A percentile compares a stretch with the other conserved stretches of the same genome.
Evolutionary conservation across 2,329 filamentous ascomycete species (phyloP).

Genomic region (Alternaria arborescens): DNA sequence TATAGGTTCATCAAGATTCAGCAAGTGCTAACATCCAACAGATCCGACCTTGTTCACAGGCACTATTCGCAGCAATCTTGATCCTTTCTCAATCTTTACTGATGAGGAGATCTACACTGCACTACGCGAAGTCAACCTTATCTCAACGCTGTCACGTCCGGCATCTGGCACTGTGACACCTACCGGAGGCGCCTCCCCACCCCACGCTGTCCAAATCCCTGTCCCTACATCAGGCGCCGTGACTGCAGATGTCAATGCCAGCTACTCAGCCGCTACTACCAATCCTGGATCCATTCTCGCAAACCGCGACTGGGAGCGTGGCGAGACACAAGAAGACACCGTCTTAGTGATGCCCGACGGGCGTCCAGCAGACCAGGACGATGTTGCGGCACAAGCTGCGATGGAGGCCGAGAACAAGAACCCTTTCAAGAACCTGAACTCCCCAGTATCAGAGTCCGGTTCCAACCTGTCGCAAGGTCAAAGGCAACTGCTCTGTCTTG

Average conservation of each 20-base stretch:
- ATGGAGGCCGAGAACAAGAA: slow-evolving; percentile 82
- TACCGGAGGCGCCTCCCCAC: slow-evolving; percentile 27
- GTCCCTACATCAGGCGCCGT: slow-evolving; percentile 40
- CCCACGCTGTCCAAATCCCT: slow-evolving; percentile 42
- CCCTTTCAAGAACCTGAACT: slow-evolving; percentile 86
- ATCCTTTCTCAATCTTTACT: slow-evolving; percentile 88
- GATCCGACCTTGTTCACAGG: slow-evolving; percentile 95
- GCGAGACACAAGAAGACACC: slow-evolving; percentile 40
- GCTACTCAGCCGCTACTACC: slow-evolving; percentile 41
- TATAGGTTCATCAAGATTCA: background rate
- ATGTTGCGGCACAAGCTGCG: slow-evolving; percentile 34
- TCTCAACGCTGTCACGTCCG: slow-evolving; percentile 60
- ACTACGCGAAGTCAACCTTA: slow-evolving; percentile 86
- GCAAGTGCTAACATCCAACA: slow-evolving; percentile 29
- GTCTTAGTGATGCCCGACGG: slow-evolving; percentile 44
- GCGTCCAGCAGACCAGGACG: slow-evolving; percentile 39
- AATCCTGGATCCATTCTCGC: slow-evolving; percentile 45
- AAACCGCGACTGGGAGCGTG: slow-evolving; percentile 40
- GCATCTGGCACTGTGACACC: slow-evolving; percentile 40
- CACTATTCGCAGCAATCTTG: slow-evolving; percentile 89
- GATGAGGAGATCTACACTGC: slow-evolving; percentile 91
- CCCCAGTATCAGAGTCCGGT: slow-evolving; percentile 86
- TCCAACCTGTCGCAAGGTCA: slow-evolving; percentile 96
- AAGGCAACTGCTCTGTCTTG: slow-evolving; percentile 91
- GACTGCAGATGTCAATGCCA: slow-evolving; percentile 37